Evolutionary conservation across 2,329 filamentous ascomycete genomes (phyloP).

Genomic region (Arthrinium puccinioides): DNA sequence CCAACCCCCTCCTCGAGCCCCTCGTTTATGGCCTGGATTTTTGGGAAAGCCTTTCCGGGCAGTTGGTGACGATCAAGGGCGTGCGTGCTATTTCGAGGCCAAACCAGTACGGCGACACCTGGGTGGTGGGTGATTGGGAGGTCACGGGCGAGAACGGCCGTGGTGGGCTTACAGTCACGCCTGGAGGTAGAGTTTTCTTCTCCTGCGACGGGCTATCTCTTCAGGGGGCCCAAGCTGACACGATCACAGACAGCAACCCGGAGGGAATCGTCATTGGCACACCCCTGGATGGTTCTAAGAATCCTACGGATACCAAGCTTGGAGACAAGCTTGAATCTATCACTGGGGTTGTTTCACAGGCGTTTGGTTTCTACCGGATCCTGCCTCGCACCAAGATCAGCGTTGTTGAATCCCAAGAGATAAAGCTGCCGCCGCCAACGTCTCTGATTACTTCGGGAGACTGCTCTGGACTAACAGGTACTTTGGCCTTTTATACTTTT

Average conservation of each 20-base stretch:
- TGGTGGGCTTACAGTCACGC: constrained; percentile 56
- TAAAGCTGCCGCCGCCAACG: constrained; percentile 40
- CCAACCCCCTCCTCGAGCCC: constrained; percentile 56
- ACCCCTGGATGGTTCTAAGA: constrained; percentile 58
- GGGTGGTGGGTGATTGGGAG: constrained; percentile 60
- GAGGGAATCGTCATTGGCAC: constrained; percentile 59
- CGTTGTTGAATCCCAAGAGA: constrained; percentile 34
- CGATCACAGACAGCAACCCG: constrained; percentile 54
- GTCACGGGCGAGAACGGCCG: constrained; percentile 55
- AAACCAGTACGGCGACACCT: constrained; percentile 60
- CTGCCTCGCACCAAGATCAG: constrained; percentile 53
- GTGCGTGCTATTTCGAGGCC: constrained; percentile 52
- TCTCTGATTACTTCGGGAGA: constrained; percentile 45
- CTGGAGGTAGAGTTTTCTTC: constrained; percentile 34
- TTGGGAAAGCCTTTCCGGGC: constrained; percentile 63
- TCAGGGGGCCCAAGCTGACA: no score
- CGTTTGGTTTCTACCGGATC: constrained; percentile 63
- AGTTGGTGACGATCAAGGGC: constrained; percentile 56
- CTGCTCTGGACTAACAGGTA: constrained; percentile 56
- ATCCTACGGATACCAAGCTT: constrained; percentile 52
- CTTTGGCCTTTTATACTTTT: no score
- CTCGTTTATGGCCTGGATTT: constrained; percentile 61
- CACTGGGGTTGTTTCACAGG: constrained; percentile 59
- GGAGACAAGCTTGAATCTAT: constrained; percentile 60
- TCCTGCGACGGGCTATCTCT: no score